A percentile compares a stretch with the other conserved stretches of the same genome.
Evolutionary conservation across 2,329 filamentous ascomycete genomes (phyloP).

Genomic region (Metarhizium guizhouense): DNA sequence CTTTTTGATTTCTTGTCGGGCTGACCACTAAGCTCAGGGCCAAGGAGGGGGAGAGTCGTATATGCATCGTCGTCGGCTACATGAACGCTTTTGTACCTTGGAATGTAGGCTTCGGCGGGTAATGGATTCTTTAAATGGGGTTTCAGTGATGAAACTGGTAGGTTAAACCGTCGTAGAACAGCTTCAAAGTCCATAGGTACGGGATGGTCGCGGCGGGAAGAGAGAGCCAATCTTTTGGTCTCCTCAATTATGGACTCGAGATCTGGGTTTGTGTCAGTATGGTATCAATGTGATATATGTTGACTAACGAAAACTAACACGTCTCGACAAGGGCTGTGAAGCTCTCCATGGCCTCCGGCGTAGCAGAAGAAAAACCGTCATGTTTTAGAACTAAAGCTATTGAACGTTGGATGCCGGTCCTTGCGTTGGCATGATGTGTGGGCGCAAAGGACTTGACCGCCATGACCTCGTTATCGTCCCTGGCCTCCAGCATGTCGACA

Average conservation of each 20-base stretch:
- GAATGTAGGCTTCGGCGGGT: conserved; percentile 26
- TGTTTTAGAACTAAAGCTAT: conserved; percentile 47
- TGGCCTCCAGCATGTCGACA: not conserved
- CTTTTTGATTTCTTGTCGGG: conserved; percentile 44
- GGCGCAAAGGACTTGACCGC: conserved; percentile 14
- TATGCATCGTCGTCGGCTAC: conserved; percentile 30
- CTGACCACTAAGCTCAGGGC: conserved; percentile 48
- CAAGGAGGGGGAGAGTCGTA: conserved; percentile 35
- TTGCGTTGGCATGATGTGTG: conserved; percentile 23
- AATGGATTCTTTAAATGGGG: conserved; percentile 49
- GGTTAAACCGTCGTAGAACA: conserved; percentile 41
- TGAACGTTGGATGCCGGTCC: conserved; percentile 39
- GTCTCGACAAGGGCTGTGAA: conserved; percentile 46
- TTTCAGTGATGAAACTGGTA: conserved; percentile 41
- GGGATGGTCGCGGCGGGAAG: conserved; percentile 42
- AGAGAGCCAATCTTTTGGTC: conserved; percentile 35
- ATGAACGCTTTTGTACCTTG: conserved; percentile 28
- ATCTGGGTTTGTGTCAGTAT: conserved; percentile 29
- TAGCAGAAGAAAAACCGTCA: conserved; percentile 49
- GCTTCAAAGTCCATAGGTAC: conserved; percentile 49
- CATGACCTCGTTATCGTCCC: conserved; percentile 9
- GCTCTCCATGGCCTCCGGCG: conserved; percentile 48
- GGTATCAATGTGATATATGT: not conserved
- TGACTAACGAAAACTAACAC: conserved; percentile 33
- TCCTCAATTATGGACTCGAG: conserved; percentile 39